Evolutionary conservation across 306 rosid genomes (phyloP).

Genomic region (Notholithocarpus densiflorus): DNA sequence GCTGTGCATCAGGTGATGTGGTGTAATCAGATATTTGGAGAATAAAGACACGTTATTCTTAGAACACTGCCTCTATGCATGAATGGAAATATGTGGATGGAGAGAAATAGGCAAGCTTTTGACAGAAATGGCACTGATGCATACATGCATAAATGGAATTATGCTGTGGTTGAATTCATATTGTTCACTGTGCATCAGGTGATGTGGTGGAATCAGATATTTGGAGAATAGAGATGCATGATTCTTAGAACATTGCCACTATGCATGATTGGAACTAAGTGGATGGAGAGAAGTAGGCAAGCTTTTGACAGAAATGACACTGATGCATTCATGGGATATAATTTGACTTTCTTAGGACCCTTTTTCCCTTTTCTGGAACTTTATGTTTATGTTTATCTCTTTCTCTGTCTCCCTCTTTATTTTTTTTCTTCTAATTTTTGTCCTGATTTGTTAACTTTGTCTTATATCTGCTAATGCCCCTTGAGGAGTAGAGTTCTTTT

Average conservation of each 20-base stretch:
- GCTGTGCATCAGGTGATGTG: background rate
- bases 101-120: background rate
- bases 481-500: background rate
- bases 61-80: background rate
- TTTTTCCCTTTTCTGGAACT: background rate
- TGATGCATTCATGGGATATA: background rate
- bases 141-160: background rate
- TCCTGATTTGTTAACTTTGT: background rate
- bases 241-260: background rate
- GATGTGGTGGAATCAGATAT: background rate
- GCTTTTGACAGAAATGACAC: background rate
- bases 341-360: background rate
- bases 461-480: background rate
- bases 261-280: background rate
- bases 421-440: background rate
- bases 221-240: background rate
- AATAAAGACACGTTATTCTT: background rate
- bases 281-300: background rate
- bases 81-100: background rate
- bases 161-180: background rate
- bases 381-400: no score
- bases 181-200: background rate
- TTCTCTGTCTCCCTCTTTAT: no score
- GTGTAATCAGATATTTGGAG: background rate
- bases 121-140: background rate